phyloP scores from a whole-genome alignment of 176 grass and related monocot species.

The Carex kokanica region DNA sequence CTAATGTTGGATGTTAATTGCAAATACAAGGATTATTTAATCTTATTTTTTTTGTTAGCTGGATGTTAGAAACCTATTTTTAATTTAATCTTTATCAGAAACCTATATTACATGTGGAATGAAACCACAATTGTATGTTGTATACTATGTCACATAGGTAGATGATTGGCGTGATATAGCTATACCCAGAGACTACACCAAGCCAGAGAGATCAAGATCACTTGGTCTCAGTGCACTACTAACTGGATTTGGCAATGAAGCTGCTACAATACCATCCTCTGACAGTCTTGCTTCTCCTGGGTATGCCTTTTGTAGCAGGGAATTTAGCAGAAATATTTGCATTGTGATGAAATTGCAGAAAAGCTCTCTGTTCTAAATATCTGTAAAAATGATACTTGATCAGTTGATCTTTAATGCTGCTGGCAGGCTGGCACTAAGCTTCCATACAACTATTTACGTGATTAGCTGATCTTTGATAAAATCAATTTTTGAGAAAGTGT shows the following conservation, averaged over 20 bases:
- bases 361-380: neutral
- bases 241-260: conserved; percentile 79
- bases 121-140: neutral
- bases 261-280: conserved; percentile 47
- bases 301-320: conserved; percentile 14
- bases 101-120: conserved; percentile 21
- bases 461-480: neutral
- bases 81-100: neutral
- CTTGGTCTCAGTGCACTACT: conserved; percentile 59
- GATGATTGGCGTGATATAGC: conserved; percentile 95
- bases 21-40: neutral
- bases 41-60: too few species aligned
- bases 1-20: neutral
- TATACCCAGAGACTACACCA: conserved; percentile 70
- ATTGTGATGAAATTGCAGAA: neutral
- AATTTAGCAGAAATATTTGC: conserved; percentile 5
- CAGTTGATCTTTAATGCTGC: neutral
- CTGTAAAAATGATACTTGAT: neutral
- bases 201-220: conserved; percentile 57
- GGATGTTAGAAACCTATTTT: neutral
- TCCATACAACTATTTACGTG: neutral
- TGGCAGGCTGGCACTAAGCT: neutral
- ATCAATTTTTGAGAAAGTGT: neutral
- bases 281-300: conserved; percentile 35
- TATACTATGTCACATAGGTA: conserved; percentile 44